Evolutionary conservation across 306 rosid genomes (phyloP).

Genomic region (Lagenaria siceraria): DNA sequence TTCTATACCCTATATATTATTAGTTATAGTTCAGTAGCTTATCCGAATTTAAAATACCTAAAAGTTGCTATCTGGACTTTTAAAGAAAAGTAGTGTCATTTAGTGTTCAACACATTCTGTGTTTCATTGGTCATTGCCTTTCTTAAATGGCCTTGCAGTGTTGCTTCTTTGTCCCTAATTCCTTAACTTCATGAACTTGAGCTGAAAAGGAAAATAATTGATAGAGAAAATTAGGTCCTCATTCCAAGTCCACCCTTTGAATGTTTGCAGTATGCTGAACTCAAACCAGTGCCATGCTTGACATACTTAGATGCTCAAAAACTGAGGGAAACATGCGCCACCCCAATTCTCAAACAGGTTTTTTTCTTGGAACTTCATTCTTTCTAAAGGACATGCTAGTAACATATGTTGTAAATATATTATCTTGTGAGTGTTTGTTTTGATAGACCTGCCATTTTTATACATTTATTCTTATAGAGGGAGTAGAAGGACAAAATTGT

Average conservation of each 20-base stretch:
- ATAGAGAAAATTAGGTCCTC: neutral
- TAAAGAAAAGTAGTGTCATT: neutral
- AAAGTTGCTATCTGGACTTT: neutral
- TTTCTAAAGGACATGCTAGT: neutral
- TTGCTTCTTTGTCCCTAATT: neutral
- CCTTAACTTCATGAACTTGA: neutral
- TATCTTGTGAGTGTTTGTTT: neutral
- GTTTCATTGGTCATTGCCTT: neutral
- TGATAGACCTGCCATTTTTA: neutral
- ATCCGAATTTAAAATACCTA: neutral
- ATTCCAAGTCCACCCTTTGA: slow-evolving; percentile 3
- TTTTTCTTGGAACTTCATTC: slow-evolving; percentile 11
- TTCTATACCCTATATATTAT: neutral
- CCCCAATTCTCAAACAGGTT: slow-evolving; percentile 88
- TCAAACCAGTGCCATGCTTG: slow-evolving; percentile 93
- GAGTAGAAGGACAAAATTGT: neutral
- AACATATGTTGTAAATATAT: neutral
- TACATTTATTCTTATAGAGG: neutral
- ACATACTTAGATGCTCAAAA: slow-evolving; percentile 64
- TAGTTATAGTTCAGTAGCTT: neutral
- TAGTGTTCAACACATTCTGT: neutral
- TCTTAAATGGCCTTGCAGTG: neutral
- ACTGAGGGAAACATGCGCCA: slow-evolving; percentile 61
- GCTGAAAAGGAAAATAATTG: neutral
- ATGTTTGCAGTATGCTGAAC: slow-evolving; percentile 81